Base-by-base conservation (phyloP, 2,329 filamentous ascomycete species). In the Phialophora verrucosa region DNA sequence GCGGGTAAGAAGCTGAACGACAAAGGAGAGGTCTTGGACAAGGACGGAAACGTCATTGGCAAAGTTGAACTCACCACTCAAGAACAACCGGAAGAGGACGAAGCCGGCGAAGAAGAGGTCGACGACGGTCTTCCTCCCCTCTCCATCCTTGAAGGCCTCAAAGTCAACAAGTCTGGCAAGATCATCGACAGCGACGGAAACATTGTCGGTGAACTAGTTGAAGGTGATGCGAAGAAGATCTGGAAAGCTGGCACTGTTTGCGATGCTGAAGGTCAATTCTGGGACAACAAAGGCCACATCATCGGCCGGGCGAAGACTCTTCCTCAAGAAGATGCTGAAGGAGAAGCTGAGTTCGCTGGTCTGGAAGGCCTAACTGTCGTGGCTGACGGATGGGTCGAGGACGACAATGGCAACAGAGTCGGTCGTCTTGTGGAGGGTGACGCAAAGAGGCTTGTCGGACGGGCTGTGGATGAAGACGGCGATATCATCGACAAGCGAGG, bases 141-240 rank as follows among this genome's bases (percentile, higher is more conserved):
- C 27, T 77, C 73, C 25, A 78, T 75, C 27, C 69, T 82, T 42
- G 75, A 81, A 69, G 78, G 79, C 14, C 66, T 80, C 59, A 75
- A 75, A 62, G 79, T 75, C 74, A 82, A 77, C 75, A 84, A 79
- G 74, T 75, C 73, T 66, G 81, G 74, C 66, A 83, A 75, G 70
- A 80, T 77, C 69, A 76, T 83, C 57, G 78, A 81, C 47, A 70
- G 72, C 1, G 74, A 79, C 10, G 81, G 82, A 44, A 83, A 82
- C 53, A 78, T 83, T 1, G 75, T 84, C 53, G 88, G 88, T 50
- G 84, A 89, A 60, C 76, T 89, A 12, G 76, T 83, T 14, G 85
- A 88, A 68, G 89, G 87, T 69, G 85, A 88, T 20, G 83, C 88
- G 65, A 88, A 88, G 79, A 89, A 88, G 76, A 80, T 88, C 71